Evolutionary conservation across 805 yeast species (phyloP), one percentile per base, ranked within the genome.

Genomic region (Hanseniaspora pseudoguilliermondii): DNA sequence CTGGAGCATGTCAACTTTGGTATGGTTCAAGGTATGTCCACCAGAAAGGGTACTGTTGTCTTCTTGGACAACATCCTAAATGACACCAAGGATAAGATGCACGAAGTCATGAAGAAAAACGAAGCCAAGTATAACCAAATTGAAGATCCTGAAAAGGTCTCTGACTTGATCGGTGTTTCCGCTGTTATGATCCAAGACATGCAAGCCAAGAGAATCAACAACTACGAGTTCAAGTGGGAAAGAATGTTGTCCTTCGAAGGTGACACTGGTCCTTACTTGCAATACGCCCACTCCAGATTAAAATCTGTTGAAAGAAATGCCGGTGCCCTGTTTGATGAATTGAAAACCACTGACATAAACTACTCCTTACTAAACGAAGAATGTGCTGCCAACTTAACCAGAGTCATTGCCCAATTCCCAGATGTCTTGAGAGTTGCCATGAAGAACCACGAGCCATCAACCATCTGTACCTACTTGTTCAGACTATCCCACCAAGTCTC

Each of bases 141-240:
- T 62, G 93, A 84, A 67, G 80, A 90, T 68, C 98, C 97, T 38
- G 97, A 91, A 58, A 81, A 81, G 68, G 85, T 93, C 65, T 97
- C 98, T 58, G 97, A 93, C 71, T 77, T 88, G 64, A 83, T 93
- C 58, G 99, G 98, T 69, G 85, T 93, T 57, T 84, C 96, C 34
- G 98, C 98, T 6, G 95, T 93, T 59, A 90, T 93, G 96, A 86
- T 93, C 66, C 99, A 93, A 77, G 99, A 93, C 72, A 90, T 93
- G 97, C 95, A 87, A 73, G 82, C 95, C 59, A 93, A 93, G 75
- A 84, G 99, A 72, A 80, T 91, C 71, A 89, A 91, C 76, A 91
- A 93, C 74, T 93, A 93, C 74, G 87, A 83, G 65, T 93, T 93
- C 74, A 86, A 88, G 71, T 93, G 98, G 98, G 88, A 86, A 65